Evolutionary conservation across 305 asterid species (phyloP).

Genomic region (Nicotiana rustica): DNA sequence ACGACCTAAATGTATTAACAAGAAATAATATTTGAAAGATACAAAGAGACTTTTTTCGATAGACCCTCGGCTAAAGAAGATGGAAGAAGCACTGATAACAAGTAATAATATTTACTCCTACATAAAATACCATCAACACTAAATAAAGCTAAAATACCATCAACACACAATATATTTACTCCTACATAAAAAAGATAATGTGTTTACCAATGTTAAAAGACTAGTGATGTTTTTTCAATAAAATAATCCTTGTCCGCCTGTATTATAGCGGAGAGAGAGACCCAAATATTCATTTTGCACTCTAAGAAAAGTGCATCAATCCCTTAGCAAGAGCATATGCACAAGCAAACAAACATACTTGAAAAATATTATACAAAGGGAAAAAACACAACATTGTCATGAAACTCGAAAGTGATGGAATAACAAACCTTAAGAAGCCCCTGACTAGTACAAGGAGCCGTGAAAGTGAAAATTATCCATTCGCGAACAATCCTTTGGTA

Average conservation of each 20-base stretch:
- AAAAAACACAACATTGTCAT: background rate
- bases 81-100: too few species aligned
- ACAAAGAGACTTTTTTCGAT: too few species aligned
- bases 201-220: background rate
- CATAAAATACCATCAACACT: too few species aligned
- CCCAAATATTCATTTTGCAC: conserved; percentile 17
- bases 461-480: conserved; percentile 71
- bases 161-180: background rate
- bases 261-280: background rate
- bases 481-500: too few species aligned
- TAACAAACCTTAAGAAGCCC: conserved; percentile 97
- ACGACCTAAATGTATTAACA: too few species aligned
- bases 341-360: background rate
- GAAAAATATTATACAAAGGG: conserved; percentile 7
- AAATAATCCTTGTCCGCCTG: background rate
- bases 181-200: background rate
- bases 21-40: too few species aligned
- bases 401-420: conserved; percentile 21
- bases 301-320: conserved; percentile 30
- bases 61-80: too few species aligned
- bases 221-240: conserved; percentile 1
- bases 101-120: too few species aligned
- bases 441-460: conserved; percentile 99
- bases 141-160: too few species aligned
- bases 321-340: conserved; percentile 17